Base-by-base conservation (phyloP, 768 basidiomycete genomes). In the Rhodotorula babjevae region DNA sequence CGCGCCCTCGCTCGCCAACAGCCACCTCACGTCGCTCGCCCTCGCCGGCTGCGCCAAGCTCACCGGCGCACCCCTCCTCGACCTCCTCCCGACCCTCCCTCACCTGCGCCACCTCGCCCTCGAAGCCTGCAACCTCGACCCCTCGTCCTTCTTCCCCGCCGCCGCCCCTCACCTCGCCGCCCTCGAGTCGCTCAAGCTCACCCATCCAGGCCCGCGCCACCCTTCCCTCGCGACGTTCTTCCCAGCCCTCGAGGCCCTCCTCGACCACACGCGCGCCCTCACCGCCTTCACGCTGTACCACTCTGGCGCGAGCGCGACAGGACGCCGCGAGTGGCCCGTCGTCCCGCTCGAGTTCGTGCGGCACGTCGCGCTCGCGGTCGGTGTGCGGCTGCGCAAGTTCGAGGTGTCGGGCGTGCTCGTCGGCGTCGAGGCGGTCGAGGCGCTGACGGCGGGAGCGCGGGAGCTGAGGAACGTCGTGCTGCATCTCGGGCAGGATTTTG, bases 1-100 rank as follows among this genome's bases (percentile, higher is more conserved):
- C 57, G 27, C 21, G 0, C 71, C 74, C 2, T 5, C 33, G 11
- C 61, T 75, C 25, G 36, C 68, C 2, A 19, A 56, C 18, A 49
- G 50, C 19, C 31, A n/a, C 5, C 68, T 76, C 19, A 33, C 27
- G 5, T 70, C 60, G 11, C 72, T 76, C 55, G 67, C 66, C 25
- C 31, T 76, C 15, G 71, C 72, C 15, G 75, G 75, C 18, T 73
- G 72, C 61, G 16, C 69, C 27, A 70, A 69, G 50, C 66, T 76
- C 25, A 65, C 50, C 9, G 72, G 57, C 40, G 46, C 21, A 0
- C 65, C 69, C 0, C 61, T 73, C 12, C 63, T 71, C 44, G 21
- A 2, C 1, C 63, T 73, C 27, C 56, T 76, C 12, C 66, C 69
- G 0, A 3, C 40, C 3, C 67, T 76, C 14, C 75, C 68, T 0